Conservation (phyloP, 2,329 filamentous ascomycete genomes). For the Samsoniella hepiali region DNA sequence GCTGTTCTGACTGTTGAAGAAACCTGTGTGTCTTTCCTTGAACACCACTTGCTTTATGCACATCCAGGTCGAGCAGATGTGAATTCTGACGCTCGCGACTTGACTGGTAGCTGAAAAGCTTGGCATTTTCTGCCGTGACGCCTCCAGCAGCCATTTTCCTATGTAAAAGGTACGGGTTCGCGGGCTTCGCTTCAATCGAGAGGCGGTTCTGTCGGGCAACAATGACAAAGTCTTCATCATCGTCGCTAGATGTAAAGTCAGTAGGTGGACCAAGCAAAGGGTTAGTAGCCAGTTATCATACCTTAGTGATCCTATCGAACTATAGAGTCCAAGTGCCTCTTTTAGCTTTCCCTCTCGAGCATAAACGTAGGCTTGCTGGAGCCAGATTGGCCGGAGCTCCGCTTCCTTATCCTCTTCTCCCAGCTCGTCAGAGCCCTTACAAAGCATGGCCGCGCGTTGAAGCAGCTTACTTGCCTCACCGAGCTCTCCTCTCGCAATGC, state of each 20-base stretch:
- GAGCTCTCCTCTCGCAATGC: constrained; percentile 67
- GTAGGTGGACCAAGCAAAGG: constrained; percentile 14
- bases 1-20: constrained; percentile 30
- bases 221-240: constrained; percentile 63
- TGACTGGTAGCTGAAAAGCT: constrained; percentile 69
- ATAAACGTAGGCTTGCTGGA: constrained; percentile 73
- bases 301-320: constrained; percentile 59
- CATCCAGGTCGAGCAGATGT: constrained; percentile 61
- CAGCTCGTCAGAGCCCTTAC: constrained; percentile 70
- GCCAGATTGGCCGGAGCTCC: constrained; percentile 71
- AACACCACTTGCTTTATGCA: constrained; percentile 65
- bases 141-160: constrained; percentile 56
- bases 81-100: constrained; percentile 56
- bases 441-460: constrained; percentile 67
- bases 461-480: constrained; percentile 63
- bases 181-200: constrained; percentile 37
- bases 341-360: constrained; percentile 61
- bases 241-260: constrained; percentile 48
- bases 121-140: constrained; percentile 53
- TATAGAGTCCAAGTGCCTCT: constrained; percentile 62
- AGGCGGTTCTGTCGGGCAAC: constrained; percentile 64
- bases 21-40: constrained; percentile 44
- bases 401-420: constrained; percentile 69
- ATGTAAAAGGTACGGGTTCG: constrained; percentile 68
- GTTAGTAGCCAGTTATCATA: constrained; percentile 38